phyloP scores from a whole-genome alignment of 345 rosid species.

The Populus nigra region DNA sequence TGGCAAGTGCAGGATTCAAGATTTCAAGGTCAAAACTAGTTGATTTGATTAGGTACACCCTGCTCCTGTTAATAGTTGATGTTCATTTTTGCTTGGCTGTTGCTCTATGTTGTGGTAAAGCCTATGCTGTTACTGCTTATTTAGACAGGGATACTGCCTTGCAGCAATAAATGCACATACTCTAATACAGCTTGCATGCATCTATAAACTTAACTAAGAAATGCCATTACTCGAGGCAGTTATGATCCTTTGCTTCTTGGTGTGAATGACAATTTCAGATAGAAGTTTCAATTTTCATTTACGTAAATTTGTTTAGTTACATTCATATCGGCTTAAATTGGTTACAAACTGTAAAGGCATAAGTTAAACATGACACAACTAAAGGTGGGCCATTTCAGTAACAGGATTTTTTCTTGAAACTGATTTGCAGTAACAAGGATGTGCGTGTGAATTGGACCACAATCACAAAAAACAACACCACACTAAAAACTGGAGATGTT shows the following conservation, averaged over 20 bases:
- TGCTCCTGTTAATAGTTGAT: not conserved
- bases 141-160: not conserved
- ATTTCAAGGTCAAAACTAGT: slow-evolving; percentile 83
- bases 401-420: slow-evolving; percentile 11
- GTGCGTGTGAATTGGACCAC: slow-evolving; percentile 85
- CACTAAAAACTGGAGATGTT: slow-evolving; percentile 70
- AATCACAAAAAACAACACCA: slow-evolving; percentile 67
- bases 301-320: not conserved
- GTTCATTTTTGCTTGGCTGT: not conserved
- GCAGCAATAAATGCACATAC: not conserved
- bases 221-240: too few relatives aligned
- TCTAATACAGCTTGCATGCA: not conserved
- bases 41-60: slow-evolving; percentile 63
- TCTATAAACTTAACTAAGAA: not conserved
- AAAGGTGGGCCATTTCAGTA: slow-evolving; percentile 33
- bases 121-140: not conserved
- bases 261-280: too few relatives aligned
- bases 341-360: not conserved
- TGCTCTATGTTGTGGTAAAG: not conserved
- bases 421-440: slow-evolving; percentile 53
- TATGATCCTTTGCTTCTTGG: too few relatives aligned
- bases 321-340: not conserved
- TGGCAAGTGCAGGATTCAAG: slow-evolving; percentile 98
- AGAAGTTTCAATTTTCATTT: not conserved
- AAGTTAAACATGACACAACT: not conserved